Conservation (phyloP, 805 yeast species). For the Hanseniaspora osmophila region DNA sequence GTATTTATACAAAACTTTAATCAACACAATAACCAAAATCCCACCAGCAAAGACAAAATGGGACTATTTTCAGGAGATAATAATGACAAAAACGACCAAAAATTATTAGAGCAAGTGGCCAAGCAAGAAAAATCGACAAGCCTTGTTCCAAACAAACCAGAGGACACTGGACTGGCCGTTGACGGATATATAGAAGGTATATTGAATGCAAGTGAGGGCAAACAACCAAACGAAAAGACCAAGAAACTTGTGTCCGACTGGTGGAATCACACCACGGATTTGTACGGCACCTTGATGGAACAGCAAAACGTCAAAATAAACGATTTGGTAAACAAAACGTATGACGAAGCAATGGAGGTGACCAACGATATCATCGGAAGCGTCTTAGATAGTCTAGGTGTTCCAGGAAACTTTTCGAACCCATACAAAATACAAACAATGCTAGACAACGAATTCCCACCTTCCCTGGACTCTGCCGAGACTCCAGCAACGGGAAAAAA, state of each 20-base stretch:
- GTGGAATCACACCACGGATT: constrained; percentile 6
- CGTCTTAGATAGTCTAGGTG: constrained; percentile 1
- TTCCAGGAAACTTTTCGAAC: background rate
- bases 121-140: too few relatives aligned
- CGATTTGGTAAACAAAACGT: constrained; percentile 1
- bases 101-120: too few relatives aligned
- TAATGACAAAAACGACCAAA: too few relatives aligned
- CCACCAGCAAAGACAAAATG: too few relatives aligned
- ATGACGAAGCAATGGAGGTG: constrained; percentile 2
- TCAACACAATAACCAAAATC: too few relatives aligned
- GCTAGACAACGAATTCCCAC: constrained; percentile 3
- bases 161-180: constrained; percentile 12
- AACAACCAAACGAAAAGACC: background rate
- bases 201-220: too few relatives aligned
- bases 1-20: too few relatives aligned
- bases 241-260: constrained; percentile 4
- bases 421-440: background rate
- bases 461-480: background rate
- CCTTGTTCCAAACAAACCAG: too few relatives aligned
- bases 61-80: too few relatives aligned
- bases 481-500: too few relatives aligned
- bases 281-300: constrained; percentile 2
- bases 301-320: constrained; percentile 2
- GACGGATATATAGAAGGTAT: too few relatives aligned
- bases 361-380: constrained; percentile 2